Evolutionary conservation across 106 monocot genomes (phyloP).

Genomic region (Dendrobium catenatum): DNA sequence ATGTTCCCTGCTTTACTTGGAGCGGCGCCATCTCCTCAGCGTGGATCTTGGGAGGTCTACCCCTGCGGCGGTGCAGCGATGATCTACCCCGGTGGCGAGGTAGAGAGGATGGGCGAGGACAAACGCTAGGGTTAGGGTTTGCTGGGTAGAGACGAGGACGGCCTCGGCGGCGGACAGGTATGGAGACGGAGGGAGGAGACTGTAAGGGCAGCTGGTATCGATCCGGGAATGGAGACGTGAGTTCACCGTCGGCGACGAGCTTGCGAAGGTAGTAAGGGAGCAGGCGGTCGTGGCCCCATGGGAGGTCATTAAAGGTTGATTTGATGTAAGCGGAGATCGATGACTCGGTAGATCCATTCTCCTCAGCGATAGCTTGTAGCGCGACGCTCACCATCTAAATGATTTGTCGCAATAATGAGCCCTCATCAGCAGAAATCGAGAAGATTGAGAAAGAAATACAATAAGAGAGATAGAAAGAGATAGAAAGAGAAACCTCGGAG

Average conservation of each 20-base stretch:
- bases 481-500: constrained; percentile 6
- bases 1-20: background rate
- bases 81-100: background rate
- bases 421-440: background rate
- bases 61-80: background rate
- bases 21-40: background rate
- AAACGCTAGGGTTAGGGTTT: background rate
- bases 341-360: constrained; percentile 14
- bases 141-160: background rate
- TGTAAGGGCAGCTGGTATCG: background rate
- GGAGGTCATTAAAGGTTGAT: constrained; percentile 15
- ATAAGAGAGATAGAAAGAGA: background rate
- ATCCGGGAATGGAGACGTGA: background rate
- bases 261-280: constrained; percentile 28
- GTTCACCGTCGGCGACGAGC: constrained; percentile 12
- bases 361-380: constrained; percentile 14
- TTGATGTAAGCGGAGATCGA: constrained; percentile 27
- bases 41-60: background rate
- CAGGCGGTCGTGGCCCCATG: constrained; percentile 12
- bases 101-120: background rate
- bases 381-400: constrained; percentile 27
- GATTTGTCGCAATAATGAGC: background rate
- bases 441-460: background rate
- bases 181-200: background rate
- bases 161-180: background rate